Base-by-base conservation (phyloP, 805 yeast genomes). In the Kregervanrija delftensis region DNA sequence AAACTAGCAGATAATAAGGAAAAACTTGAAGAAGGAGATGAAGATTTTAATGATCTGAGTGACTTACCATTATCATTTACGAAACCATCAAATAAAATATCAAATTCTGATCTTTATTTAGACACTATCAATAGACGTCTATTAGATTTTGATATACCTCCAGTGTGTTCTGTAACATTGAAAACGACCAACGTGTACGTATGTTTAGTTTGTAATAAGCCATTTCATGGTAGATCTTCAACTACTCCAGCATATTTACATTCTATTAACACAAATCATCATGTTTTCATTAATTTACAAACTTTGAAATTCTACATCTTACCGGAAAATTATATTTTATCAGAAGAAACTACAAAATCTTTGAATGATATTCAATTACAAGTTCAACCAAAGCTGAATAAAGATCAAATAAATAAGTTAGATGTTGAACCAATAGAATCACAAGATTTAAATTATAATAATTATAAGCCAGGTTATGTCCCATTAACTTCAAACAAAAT, bases 161-260 rank as follows among this genome's bases (percentile, higher is more conserved):
- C 79, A 55, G 60, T 76, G 1, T 86, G 95, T 60, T 70, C 77
- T 37, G 74, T 81, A 0, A 74, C 88, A 0, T 65, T 85, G 16
- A 71, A 86, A 1, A 72, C 68, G 34, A 65, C 73, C 15, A 82
- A 83, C 53, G 74, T 86, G 1, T 83, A 85, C 54, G 79, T 86
- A 31, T 86, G 95, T 56, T 63, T 86, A 15, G 72, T 72, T 0
- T 86, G 95, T 63, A 91, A 90, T 32, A 80, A 75, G 54, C 86
- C 78, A 61, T 73, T 77, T 43, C 82, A 79, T 52, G 95, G 95
- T 1, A 68, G 88, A 17, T 74, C 79, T 1, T 66, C 62, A 45
- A 59, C 73, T n/a, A 76, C 90, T 0, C 80, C 80, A 16, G 89
- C 90, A 0, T 83, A 78, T 54, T 56, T 67, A 12, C 95, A 86